phyloP scores from a whole-genome alignment of 768 basidiomycete species.

The Boletus vinaceobasis region DNA sequence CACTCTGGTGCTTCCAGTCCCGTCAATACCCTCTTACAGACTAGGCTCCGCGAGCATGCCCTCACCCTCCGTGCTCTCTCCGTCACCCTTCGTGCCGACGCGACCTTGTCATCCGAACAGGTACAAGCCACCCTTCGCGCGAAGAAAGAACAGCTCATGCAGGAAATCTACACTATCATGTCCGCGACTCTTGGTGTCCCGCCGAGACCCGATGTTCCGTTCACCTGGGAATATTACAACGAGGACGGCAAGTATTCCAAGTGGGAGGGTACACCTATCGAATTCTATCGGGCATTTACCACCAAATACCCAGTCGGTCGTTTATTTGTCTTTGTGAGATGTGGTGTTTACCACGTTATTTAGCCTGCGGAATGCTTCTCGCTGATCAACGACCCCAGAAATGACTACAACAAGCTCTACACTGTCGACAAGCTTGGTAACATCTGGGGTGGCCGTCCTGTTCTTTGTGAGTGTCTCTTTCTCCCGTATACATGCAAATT shows the following conservation, averaged over 20 bases:
- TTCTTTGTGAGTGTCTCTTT: constrained; percentile 59
- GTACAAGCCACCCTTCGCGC: constrained; percentile 58
- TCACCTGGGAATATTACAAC: constrained; percentile 89
- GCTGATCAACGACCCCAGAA: constrained; percentile 92
- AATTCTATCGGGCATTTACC: constrained; percentile 72
- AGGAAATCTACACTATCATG: constrained; percentile 81
- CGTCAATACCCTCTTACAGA: constrained; percentile 78
- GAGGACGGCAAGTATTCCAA: constrained; percentile 67
- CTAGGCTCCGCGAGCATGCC: constrained; percentile 89
- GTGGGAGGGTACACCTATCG: constrained; percentile 78
- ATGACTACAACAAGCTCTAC: constrained; percentile 77
- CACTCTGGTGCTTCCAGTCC: constrained; percentile 74
- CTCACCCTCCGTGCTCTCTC: constrained; percentile 71
- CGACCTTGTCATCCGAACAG: constrained; percentile 42
- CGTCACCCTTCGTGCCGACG: constrained; percentile 47
- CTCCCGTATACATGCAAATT: neutral
- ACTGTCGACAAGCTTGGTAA: constrained; percentile 93
- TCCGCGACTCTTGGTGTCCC: constrained; percentile 85
- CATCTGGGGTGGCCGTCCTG: constrained; percentile 80
- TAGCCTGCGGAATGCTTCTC: constrained; percentile 81
- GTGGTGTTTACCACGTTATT: neutral
- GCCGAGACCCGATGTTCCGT: constrained; percentile 63
- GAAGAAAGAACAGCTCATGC: constrained; percentile 83
- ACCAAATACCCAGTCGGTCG: constrained; percentile 51
- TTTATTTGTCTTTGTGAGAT: neutral